Evolutionary conservation across 306 rosid species (phyloP), one percentile per base, ranked within the genome.

Genomic region (Inga leiocalycina): DNA sequence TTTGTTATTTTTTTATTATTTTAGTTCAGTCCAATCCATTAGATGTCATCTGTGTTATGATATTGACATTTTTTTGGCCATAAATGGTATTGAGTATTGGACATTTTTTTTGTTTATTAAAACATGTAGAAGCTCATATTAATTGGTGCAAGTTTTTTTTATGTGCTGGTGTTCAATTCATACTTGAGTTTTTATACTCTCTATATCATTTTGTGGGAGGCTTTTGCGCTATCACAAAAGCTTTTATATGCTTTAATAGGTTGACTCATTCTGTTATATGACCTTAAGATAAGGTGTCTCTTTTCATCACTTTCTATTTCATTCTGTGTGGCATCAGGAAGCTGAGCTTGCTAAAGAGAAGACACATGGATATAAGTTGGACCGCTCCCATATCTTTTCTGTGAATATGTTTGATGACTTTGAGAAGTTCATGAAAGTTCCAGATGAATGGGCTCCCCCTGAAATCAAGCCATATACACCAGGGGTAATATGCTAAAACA

Each of bases 321-420:
- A 45, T 46, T 78, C 39, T 79, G 67, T 41, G 37, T 69, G 76
- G 41, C 82, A 69, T 37, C 24, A 96, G 99, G 99, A 93, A 83
- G 99, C 99, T 5, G 98, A 96, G 82, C 92, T 93, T 70, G 99
- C 98, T 41, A 93, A 84, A 80, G 98, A 93, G 88, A 93, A 88
- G 86, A 92, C 97, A 7, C 91, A 95, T 66, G 99, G 97, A 10
- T 95, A 95, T 85, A 96, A 92, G 76, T 76, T 96, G 89, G 99
- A 96, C 62, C 89, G 91, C 0, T 70, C 92, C 0, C 99, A 96
- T 79, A 89, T 96, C 24, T 96, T 96, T 85, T 74, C 93, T 0
- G 93, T 93, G 27, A 93, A 72, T 84, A 92, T 92, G 97, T 96
- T 93, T 32, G 93, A 93, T 67, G 98, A 96, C 79, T 89, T 96